Percentiles rank a stretch among this genome's conserved stretches.
Conservation (phyloP, 768 basidiomycete genomes). For the Gautieria morchelliformis region DNA sequence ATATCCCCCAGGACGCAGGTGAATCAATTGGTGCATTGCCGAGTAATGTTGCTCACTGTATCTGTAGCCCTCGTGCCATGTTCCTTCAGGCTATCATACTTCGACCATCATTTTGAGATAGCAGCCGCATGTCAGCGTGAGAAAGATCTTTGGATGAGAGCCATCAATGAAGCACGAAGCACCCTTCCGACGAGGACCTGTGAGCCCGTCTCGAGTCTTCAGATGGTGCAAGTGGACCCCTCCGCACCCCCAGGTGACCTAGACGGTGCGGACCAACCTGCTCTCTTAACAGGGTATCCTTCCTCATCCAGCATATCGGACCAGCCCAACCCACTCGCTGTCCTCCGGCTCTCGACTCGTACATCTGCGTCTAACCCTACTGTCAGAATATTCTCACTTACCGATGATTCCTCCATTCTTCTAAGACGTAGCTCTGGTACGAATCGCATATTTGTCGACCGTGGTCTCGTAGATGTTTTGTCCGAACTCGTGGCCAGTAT, state of each 20-base stretch:
- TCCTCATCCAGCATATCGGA: neutral
- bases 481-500: constrained; percentile 64
- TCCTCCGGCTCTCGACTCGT: neutral
- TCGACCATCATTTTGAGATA: constrained; percentile 72
- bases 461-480: constrained; percentile 70
- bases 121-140: constrained; percentile 78
- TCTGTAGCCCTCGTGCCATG: constrained; percentile 65
- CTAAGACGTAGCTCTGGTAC: constrained; percentile 58
- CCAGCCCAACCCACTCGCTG: neutral
- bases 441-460: constrained; percentile 64
- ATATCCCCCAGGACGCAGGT: constrained; percentile 69
- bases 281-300: neutral
- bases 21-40: constrained; percentile 21
- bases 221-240: constrained; percentile 7
- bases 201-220: constrained; percentile 58
- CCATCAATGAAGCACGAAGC: constrained; percentile 46
- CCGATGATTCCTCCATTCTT: constrained; percentile 51
- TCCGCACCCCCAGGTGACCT: neutral
- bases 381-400: constrained; percentile 14
- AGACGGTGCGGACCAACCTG: neutral
- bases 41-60: constrained; percentile 2
- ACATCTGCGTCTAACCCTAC: neutral
- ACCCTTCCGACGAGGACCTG: constrained; percentile 38
- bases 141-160: constrained; percentile 78
- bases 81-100: constrained; percentile 64